Evolutionary conservation across 345 rosid genomes (phyloP).

Genomic region (Melastoma malabathricum): DNA sequence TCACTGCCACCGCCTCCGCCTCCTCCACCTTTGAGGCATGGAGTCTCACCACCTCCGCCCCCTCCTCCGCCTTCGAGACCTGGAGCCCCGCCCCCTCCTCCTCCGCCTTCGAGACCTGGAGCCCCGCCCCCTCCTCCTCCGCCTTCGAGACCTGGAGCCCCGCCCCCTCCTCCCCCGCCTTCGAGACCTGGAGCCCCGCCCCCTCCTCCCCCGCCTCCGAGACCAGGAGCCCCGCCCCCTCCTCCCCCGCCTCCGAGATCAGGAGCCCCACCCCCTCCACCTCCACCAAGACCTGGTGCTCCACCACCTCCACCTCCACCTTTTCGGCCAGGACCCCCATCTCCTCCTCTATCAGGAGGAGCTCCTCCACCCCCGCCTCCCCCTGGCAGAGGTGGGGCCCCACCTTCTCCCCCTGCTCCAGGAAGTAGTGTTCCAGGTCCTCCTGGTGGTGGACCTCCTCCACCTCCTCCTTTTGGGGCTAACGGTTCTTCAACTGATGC

Average conservation of each 20-base stretch:
- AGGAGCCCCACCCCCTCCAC: constrained; percentile 20
- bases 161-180: constrained; percentile 23
- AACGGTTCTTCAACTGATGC: constrained; percentile 30
- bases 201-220: constrained; percentile 27
- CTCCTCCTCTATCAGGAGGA: constrained; percentile 25
- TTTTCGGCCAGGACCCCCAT: constrained; percentile 16
- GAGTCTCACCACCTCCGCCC: constrained; percentile 15
- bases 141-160: constrained; percentile 12
- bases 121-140: constrained; percentile 27
- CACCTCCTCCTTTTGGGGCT: constrained; percentile 57
- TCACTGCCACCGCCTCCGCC: constrained; percentile 31
- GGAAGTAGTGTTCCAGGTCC: constrained; percentile 47
- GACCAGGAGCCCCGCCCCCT: constrained; percentile 11
- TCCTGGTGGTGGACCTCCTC: constrained; percentile 62
- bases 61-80: constrained; percentile 17
- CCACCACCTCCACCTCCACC: constrained; percentile 28
- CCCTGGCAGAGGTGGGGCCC: constrained; percentile 30
- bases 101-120: constrained; percentile 14
- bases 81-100: constrained; percentile 18
- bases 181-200: constrained; percentile 13
- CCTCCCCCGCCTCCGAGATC: constrained; percentile 15
- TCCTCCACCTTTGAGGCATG: constrained; percentile 15
- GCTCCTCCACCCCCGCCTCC: constrained; percentile 32
- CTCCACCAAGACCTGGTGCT: constrained; percentile 14
- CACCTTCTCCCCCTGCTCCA: constrained; percentile 54